These are phyloP conservation scores for Penicillium psychrofluorescens DNA, from an alignment of 495 filamentous ascomycete genomes.

Conservation along the genomic window DNA sequence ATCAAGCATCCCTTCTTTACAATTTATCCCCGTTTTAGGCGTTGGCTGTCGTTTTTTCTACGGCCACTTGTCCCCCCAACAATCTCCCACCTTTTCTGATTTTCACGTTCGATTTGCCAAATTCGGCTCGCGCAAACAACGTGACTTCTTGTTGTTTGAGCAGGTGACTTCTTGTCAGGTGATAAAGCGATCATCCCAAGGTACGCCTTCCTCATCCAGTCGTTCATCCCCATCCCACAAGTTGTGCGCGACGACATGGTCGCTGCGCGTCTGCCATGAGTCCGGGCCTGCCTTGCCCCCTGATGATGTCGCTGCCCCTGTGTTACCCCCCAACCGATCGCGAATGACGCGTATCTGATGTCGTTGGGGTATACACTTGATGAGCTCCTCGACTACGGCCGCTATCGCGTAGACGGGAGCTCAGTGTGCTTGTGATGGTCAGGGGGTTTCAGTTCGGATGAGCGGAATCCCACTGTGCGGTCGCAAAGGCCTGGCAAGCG, in stretches of 20 bases:
- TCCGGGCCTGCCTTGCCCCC: not conserved
- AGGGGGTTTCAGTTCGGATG: too few relatives aligned
- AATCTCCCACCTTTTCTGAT: slow-evolving; percentile 14
- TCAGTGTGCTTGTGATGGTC: too few relatives aligned
- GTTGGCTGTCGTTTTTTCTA: slow-evolving; percentile 7
- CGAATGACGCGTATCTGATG: slow-evolving; percentile 24
- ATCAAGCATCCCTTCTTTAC: slow-evolving; percentile 22
- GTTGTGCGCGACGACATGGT: too few relatives aligned
- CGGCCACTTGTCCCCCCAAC: slow-evolving; percentile 3
- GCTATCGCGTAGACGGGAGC: too few relatives aligned
- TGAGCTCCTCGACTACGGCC: too few relatives aligned
- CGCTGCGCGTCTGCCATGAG: slow-evolving; percentile 1
- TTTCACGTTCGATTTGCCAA: slow-evolving; percentile 17
- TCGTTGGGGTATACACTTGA: not conserved
- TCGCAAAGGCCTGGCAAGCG: slow-evolving; percentile 7
- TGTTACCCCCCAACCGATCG: too few relatives aligned
- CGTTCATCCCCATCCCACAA: slow-evolving; percentile 1
- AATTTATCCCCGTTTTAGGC: slow-evolving; percentile 6
- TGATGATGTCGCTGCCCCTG: not conserved
- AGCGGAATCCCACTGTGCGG: not conserved
- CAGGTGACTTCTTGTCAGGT: slow-evolving; percentile 49
- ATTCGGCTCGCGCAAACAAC: slow-evolving; percentile 24
- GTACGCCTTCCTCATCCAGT: slow-evolving; percentile 25
- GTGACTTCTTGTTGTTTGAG: slow-evolving; percentile 41
- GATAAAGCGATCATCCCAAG: slow-evolving; percentile 44